A percentile compares a stretch with the other conserved stretches of the same genome.
Conservation (phyloP, 2,329 filamentous ascomycete genomes). For the Aspergillus sp. region DNA sequence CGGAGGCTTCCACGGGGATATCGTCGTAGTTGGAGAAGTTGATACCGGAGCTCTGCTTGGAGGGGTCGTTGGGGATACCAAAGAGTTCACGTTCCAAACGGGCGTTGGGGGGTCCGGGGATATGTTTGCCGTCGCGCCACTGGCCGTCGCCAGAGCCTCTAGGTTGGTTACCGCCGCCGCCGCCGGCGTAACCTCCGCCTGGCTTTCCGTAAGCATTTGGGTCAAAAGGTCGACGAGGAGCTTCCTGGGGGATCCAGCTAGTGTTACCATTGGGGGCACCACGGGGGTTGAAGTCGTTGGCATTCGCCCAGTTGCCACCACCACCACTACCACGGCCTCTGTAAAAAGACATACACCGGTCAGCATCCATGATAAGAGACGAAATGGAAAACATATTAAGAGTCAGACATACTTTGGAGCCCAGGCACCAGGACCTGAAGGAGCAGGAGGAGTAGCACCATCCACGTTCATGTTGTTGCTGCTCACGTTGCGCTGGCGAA, state of each 20-base stretch:
- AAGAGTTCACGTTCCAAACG: slow-evolving; percentile 94
- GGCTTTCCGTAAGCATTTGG: slow-evolving; percentile 55
- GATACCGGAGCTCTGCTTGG: slow-evolving; percentile 96
- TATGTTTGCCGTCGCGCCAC: slow-evolving; percentile 95
- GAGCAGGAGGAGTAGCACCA: slow-evolving; percentile 25
- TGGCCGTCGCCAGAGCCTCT: slow-evolving; percentile 88
- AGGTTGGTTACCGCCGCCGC: slow-evolving; percentile 43
- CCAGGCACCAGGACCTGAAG: slow-evolving; percentile 19
- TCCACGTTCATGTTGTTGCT: slow-evolving; percentile 33
- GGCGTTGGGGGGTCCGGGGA: slow-evolving; percentile 78
- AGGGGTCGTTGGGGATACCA: slow-evolving; percentile 79
- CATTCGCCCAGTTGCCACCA: slow-evolving; percentile 46
- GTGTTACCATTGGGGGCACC: slow-evolving; percentile 28
- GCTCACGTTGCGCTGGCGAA: slow-evolving; percentile 40
- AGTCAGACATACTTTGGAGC: slow-evolving; percentile 27
- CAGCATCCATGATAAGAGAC: background rate
- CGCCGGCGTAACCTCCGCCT: slow-evolving; percentile 24
- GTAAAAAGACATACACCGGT: background rate
- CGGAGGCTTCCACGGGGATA: slow-evolving; percentile 95
- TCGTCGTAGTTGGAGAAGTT: slow-evolving; percentile 99
- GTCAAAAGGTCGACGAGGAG: slow-evolving; percentile 45
- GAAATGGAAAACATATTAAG: too few species aligned
- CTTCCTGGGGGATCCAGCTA: slow-evolving; percentile 28
- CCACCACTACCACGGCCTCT: slow-evolving; percentile 13
- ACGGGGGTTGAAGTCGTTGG: slow-evolving; percentile 48